Evolutionary conservation across 2,329 filamentous ascomycete species (phyloP).

Genomic region (Aspergillus neoniger): DNA sequence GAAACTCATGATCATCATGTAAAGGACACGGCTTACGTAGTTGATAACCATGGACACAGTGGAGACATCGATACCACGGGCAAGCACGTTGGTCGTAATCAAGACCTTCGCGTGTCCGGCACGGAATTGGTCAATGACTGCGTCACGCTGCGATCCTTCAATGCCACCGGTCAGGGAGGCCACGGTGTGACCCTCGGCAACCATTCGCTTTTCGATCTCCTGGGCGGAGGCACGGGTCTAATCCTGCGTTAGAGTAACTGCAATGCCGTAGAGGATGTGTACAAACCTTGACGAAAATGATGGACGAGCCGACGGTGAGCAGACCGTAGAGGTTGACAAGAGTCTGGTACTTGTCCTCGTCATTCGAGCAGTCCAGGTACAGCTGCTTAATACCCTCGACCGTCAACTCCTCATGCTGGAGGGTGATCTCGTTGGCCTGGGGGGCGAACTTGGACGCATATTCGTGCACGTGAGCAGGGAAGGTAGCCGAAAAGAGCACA

Average conservation of each 20-base stretch:
- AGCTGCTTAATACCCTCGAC: slow-evolving; percentile 98
- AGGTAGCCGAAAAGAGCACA: slow-evolving; percentile 92
- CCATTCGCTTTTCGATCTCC: slow-evolving; percentile 84
- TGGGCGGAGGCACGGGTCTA: slow-evolving; percentile 83
- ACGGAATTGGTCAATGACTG: slow-evolving; percentile 83
- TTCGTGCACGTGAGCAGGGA: slow-evolving; percentile 79
- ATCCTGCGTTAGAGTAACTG: slow-evolving; percentile 21
- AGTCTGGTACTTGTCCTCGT: slow-evolving; percentile 81
- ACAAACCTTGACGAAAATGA: slow-evolving; percentile 90
- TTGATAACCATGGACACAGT: slow-evolving; percentile 98
- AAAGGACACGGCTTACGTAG: slow-evolving; percentile 58
- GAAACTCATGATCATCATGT: slow-evolving; percentile 1
- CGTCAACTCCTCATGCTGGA: slow-evolving; percentile 87
- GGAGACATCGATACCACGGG: slow-evolving; percentile 90
- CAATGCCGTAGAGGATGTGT: neutral
- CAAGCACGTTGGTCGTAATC: slow-evolving; percentile 95
- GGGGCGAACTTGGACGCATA: slow-evolving; percentile 87
- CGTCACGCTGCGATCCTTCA: slow-evolving; percentile 80
- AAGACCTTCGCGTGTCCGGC: slow-evolving; percentile 87
- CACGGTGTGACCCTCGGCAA: slow-evolving; percentile 85
- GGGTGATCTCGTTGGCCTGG: slow-evolving; percentile 79
- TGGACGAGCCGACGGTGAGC: slow-evolving; percentile 94
- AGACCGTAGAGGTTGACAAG: slow-evolving; percentile 92
- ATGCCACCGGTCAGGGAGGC: slow-evolving; percentile 86
- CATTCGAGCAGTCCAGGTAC: slow-evolving; percentile 87